phyloP scores from a whole-genome alignment of 208 protist species.

The Trypanosomatidae sp. region DNA sequence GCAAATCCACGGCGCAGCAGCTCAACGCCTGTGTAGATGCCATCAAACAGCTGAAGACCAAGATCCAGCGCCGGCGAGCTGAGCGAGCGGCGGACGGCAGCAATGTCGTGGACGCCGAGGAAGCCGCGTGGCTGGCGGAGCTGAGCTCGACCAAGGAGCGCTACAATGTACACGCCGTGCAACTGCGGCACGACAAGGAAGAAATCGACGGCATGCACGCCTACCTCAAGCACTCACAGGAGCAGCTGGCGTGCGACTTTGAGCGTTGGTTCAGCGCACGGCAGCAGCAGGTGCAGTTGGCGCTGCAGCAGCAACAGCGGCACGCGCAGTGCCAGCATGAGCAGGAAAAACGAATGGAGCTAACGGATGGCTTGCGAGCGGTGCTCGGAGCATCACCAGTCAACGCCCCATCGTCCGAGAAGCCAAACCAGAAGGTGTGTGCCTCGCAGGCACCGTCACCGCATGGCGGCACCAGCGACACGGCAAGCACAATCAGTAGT shows the following conservation, averaged over 20 bases:
- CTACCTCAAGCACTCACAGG: conserved; percentile 84
- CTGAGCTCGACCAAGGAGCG: conserved; percentile 32
- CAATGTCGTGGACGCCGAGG: conserved; percentile 51
- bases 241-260: conserved; percentile 83
- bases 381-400: background rate
- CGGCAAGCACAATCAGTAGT: background rate
- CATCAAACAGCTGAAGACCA: conserved; percentile 71
- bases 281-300: conserved; percentile 65
- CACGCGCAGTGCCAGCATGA: conserved; percentile 6
- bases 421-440: too few species aligned
- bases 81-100: conserved; percentile 77
- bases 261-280: conserved; percentile 82
- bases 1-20: conserved; percentile 60
- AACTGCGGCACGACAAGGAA: conserved; percentile 73
- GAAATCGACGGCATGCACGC: conserved; percentile 85
- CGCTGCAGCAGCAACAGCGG: conserved; percentile 26
- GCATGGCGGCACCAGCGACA: background rate
- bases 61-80: conserved; percentile 76
- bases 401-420: background rate
- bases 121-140: conserved; percentile 33
- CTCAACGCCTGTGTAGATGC: conserved; percentile 70
- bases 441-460: background rate
- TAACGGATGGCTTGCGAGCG: conserved; percentile 8
- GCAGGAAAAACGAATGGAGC: background rate
- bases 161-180: conserved; percentile 57